Evolutionary conservation across 1,139 yeast genomes (phyloP).

Genomic region (Suhomyces guaymorum): DNA sequence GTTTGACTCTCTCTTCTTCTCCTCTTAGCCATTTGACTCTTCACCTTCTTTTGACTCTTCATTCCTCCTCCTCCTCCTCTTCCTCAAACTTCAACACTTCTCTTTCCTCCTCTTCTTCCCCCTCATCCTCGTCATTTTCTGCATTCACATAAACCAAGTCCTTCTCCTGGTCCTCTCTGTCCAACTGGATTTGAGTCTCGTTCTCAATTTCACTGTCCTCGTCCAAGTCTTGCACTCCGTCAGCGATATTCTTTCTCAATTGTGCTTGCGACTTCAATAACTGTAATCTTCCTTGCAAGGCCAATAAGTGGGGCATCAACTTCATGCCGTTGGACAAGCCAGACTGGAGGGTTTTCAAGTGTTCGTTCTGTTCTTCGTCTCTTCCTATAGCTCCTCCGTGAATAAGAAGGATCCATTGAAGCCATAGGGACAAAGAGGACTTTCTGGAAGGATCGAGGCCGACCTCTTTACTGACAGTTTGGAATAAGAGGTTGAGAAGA

Average conservation of each 20-base stretch:
- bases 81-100: constrained; percentile 14
- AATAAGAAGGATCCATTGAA: constrained; percentile 49
- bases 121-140: constrained; percentile 40
- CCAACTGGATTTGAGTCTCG: constrained; percentile 16
- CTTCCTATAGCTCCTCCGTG: constrained; percentile 46
- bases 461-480: constrained; percentile 34
- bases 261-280: constrained; percentile 43
- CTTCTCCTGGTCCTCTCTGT: constrained; percentile 21
- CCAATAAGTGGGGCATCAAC: constrained; percentile 40
- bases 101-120: constrained; percentile 16
- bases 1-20: too few species aligned
- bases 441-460: constrained; percentile 36
- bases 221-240: constrained; percentile 13
- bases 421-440: constrained; percentile 43
- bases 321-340: constrained; percentile 33
- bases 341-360: constrained; percentile 33
- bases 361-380: constrained; percentile 30
- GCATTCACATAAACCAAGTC: constrained; percentile 41
- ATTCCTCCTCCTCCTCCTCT: constrained; percentile 19
- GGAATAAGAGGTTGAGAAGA: constrained; percentile 32
- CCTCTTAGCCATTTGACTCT: too few species aligned
- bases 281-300: constrained; percentile 47
- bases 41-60: neutral
- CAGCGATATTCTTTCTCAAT: constrained; percentile 30
- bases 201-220: constrained; percentile 27